Evolutionary conservation across 2,329 filamentous ascomycete species (phyloP).

Genomic region (Ceratocystis destructans): DNA sequence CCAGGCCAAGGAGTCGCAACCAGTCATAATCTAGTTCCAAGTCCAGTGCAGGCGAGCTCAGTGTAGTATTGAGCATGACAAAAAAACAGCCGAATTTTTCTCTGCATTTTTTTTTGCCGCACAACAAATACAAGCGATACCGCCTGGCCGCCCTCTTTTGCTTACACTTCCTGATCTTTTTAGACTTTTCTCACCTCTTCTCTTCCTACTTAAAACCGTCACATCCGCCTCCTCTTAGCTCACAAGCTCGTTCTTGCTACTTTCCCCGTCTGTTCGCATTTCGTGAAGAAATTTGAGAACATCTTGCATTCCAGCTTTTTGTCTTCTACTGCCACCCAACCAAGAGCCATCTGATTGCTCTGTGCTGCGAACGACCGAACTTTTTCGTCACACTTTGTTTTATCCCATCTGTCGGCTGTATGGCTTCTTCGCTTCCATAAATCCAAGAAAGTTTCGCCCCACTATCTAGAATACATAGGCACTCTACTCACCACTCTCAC

Average conservation of each 20-base stretch:
- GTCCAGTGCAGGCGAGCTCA: neutral
- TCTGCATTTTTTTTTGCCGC: neutral
- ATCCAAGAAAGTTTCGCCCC: neutral
- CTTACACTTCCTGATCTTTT: neutral
- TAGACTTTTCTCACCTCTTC: neutral
- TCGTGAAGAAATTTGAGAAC: neutral
- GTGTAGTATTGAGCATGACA: neutral
- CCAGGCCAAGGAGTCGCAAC: neutral
- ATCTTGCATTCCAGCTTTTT: neutral
- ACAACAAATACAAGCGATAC: neutral
- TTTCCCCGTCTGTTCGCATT: neutral
- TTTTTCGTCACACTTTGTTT: no score
- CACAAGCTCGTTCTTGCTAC: neutral
- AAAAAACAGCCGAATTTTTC: neutral
- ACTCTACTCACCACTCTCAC: neutral
- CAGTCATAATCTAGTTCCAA: no score
- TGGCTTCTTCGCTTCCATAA: neutral
- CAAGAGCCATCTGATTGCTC: no score
- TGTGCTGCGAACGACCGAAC: no score
- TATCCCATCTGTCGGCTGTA: neutral
- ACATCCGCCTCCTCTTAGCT: neutral
- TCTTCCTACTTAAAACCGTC: neutral
- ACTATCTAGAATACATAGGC: neutral
- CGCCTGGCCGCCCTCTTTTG: neutral
- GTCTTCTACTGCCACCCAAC: neutral